Base-by-base conservation (phyloP, 2,329 filamentous ascomycete species). In the Exophiala aquamarina region DNA sequence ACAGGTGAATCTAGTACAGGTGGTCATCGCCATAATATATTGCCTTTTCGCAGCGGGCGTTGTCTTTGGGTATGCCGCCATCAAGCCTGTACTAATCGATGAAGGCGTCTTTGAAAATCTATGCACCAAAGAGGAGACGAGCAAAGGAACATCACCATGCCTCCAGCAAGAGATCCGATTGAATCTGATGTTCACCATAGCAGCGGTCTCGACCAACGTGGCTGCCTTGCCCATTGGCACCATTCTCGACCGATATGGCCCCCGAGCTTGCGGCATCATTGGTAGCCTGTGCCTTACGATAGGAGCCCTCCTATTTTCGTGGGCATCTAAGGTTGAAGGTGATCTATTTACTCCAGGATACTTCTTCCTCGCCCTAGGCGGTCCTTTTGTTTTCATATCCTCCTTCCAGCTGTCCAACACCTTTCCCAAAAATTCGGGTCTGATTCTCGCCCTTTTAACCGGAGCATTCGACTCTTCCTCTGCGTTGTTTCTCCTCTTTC, bases 171-270 rank as follows among this genome's bases (percentile, higher is more conserved):
- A 80, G 57, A 64, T 81, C 44, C 64, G 74, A 49, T 77, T 95
- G 47, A 95, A 95, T 65, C 73, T 95, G 57, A 95, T 95, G 87
- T 95, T 95, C 73, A 94, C 89, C 4, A 79, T 90, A 20, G 90
- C 90, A 10, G 90, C 89, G 11, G 89, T 95, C 8, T 86, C 81
- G 5, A 94, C 90, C 31, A 95, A 95, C 61, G 86, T 95, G 10
- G 88, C 83, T 32, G 90, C 91, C 10, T 75, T 95, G 5, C 88
- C 90, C 2, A 83, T 95, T 9, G 91, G 91, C 36, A 87, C 88
- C 2, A 85, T 95, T 35, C 78, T 95, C 17, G 91, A 95, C 68
- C 77, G 82, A 52, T 91, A 81, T 61, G 91, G 91, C 1, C 91
- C 91, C 11, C 79, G 86, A 45, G 76, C 88, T 3, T 87, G 86